Evolutionary conservation across 352 stramenopile genomes (phyloP), one percentile per base, ranked within the genome.

Genomic region (Globisporangium middletonii): DNA sequence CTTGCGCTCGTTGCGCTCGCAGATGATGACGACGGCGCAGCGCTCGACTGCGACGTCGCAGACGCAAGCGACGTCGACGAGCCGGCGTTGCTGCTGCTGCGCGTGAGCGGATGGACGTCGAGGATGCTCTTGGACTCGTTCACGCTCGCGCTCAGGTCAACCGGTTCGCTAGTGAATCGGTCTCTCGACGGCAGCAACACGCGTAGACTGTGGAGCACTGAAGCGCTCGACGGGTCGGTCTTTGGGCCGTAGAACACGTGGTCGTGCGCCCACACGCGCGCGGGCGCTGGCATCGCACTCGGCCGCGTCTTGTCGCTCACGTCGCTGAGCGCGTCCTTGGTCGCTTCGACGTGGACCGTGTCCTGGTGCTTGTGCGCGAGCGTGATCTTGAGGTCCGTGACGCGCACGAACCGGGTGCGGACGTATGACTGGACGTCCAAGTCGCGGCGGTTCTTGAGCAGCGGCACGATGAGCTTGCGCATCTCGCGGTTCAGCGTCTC

Each of bases 181-280:
- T 84, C 75, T 41, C 79, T 79, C 9, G 63, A 65, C 9, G 61
- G 23, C 44, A 65, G 55, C 7, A 85, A 48, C 15, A 61, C 60
- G 18, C 77, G 72, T 33, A 62, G 66, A 2, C 62, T 65, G 43
- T 90, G 79, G 13, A 90, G 75, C 52, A 90, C 79, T 16, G 72
- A 83, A 2, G 71, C 66, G 27, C 73, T 83, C 11, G 77, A 74
- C 0, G 74, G 68, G 33, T 88, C 79, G 37, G 66, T 78, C 65
- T 88, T 86, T 0, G 77, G 77, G 0, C 77, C 79, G 50, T 85
- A 88, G 41, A 88, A 88, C 28, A 87, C 60, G 52, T 90, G 79
- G 15, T 77, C 74, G 50, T 68, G 75, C 18, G 75, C 75, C 75
- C 75, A 88, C 66, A 8, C 18, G 4, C n/a, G 16, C 16, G 43